Conservation (phyloP, 2,329 filamentous ascomycete species). For the Macrophomina pseudophaseolina region DNA sequence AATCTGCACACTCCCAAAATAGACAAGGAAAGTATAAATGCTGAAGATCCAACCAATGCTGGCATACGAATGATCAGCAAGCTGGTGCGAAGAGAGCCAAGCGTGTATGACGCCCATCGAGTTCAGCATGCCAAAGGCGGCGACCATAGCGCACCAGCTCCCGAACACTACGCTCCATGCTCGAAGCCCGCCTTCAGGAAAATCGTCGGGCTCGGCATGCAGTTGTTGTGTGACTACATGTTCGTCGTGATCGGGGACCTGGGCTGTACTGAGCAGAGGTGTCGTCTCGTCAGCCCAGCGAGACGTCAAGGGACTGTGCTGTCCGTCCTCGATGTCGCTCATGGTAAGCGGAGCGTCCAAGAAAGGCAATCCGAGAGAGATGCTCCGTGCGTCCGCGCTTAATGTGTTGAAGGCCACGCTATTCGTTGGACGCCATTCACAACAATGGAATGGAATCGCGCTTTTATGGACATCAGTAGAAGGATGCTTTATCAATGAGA, state of each 20-base stretch:
- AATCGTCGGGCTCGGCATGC: constrained; percentile 25
- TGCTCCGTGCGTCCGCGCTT: background rate
- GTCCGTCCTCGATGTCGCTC: background rate
- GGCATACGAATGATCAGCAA: constrained; percentile 41
- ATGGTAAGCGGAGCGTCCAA: background rate
- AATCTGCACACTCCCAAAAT: constrained; percentile 41
- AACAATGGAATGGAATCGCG: background rate
- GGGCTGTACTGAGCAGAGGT: constrained; percentile 9
- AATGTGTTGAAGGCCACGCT: background rate
- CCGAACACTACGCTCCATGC: constrained; percentile 53
- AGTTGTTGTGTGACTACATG: constrained; percentile 19
- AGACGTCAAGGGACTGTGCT: constrained; percentile 7
- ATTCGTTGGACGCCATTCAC: background rate
- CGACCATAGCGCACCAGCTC: constrained; percentile 48
- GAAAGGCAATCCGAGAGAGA: background rate
- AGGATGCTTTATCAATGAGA: background rate
- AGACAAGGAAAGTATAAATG: constrained; percentile 47
- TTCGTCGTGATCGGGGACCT: constrained; percentile 3
- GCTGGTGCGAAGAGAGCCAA: constrained; percentile 45
- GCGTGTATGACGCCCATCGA: constrained; percentile 47
- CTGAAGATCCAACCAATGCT: constrained; percentile 51
- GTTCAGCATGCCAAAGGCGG: constrained; percentile 49
- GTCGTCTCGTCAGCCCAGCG: constrained; percentile 20
- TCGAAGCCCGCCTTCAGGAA: constrained; percentile 48
- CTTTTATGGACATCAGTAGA: constrained; percentile 4